Conservation (phyloP, 179 eudicot genomes). For the Corrigiola litoralis region DNA sequence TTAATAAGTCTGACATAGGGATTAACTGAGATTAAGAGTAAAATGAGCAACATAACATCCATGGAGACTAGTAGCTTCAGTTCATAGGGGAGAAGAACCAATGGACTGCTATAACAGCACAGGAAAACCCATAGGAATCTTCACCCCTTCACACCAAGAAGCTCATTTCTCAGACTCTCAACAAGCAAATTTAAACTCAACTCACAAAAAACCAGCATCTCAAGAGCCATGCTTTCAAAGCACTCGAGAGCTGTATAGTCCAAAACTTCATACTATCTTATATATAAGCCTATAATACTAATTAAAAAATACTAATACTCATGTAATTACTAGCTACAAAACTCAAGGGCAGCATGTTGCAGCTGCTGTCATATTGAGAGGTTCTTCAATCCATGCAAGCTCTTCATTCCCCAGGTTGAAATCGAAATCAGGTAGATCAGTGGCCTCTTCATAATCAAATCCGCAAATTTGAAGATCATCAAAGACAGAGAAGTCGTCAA, state of each 20-base stretch:
- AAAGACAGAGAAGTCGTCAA: constrained; percentile 30
- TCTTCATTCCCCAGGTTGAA: constrained; percentile 48
- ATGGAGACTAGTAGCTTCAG: background rate
- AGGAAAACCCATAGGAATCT: constrained; percentile 46
- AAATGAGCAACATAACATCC: constrained; percentile 9
- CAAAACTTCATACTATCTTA: constrained; percentile 19
- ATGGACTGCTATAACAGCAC: constrained; percentile 61
- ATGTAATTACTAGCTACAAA: constrained; percentile 56
- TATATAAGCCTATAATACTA: background rate
- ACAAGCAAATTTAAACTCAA: constrained; percentile 5
- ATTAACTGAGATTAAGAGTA: background rate
- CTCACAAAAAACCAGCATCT: constrained; percentile 10
- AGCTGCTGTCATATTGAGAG: constrained; percentile 19
- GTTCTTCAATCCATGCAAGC: constrained; percentile 56
- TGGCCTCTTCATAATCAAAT: constrained; percentile 24
- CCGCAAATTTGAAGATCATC: constrained; percentile 39
- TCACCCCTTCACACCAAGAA: constrained; percentile 3
- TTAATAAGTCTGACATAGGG: background rate
- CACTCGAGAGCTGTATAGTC: constrained; percentile 19
- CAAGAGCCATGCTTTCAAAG: constrained; percentile 13
- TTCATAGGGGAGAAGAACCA: constrained; percentile 18
- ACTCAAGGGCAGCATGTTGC: constrained; percentile 49
- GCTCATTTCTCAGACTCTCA: constrained; percentile 10
- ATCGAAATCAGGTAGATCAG: constrained; percentile 50
- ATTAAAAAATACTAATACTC: constrained; percentile 5